Base-by-base conservation (phyloP, 1,139 yeast genomes). In the Yamadazyma atlantica region DNA sequence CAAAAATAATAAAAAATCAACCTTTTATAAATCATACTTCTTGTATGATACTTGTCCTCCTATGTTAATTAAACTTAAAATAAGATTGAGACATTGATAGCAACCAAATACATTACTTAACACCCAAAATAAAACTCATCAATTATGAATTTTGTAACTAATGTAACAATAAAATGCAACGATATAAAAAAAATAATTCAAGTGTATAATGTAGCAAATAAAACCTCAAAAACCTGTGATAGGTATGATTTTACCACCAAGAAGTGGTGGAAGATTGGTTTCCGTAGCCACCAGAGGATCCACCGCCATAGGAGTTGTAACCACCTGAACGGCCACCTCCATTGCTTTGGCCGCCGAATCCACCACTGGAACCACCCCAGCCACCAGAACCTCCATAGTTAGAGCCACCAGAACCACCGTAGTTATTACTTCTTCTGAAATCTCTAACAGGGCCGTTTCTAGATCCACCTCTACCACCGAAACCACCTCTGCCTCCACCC, bases 401-500 rank as follows among this genome's bases (percentile, higher is more conserved):
- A 29, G 61, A 55, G 39, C 62, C 57, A 36, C 54, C 63, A 39
- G 58, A 55, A 41, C 62, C 30, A 16, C 30, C 59, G 34, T 61
- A 60, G 38, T 63, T 59, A 46, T 58, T 58, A 45, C 63, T 61
- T 56, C 79, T 78, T 75, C 83, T 78, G 68, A 69, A 75, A 61
- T 80, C 85, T 66, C 84, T 78, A 43, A 63, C 62, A 36, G 68
- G 72, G 42, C 86, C 81, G 34, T 45, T 35, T 26, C 45, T 25
- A 43, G 85, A 75, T 29, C 64, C 57, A 40, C 84, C 69, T 42
- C 49, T 40, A 11, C 31, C 19, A 22, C n/a, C n/a, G n/a, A n/a
- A n/a, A n/a, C 34, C 32, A 29, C 39, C 36, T 10, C 46, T 45
- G 40, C 80, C 70, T 45, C 79, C 65, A 40, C 76, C 53, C 30